A percentile compares a stretch with the other conserved stretches of the same genome.
phyloP scores from a whole-genome alignment of 208 protist genomes.

The Trichomonas tenax region DNA sequence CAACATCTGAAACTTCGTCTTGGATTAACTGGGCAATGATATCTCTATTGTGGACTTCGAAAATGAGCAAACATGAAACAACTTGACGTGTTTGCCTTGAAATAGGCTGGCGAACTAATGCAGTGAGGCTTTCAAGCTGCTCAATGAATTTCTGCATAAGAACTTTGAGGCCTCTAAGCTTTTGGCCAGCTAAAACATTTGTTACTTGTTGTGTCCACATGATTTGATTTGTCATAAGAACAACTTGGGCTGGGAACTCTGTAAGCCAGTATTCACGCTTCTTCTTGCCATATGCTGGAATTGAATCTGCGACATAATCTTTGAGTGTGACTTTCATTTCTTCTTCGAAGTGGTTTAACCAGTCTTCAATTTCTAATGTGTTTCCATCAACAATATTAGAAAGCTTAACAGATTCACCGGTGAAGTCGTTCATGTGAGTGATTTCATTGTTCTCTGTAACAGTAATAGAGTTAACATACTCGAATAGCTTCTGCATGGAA shows the following conservation, averaged over 20 bases:
- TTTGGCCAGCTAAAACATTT: conserved; percentile 49
- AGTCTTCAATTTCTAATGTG: conserved; percentile 77
- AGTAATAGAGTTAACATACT: neutral
- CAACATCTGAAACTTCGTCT: conserved; percentile 62
- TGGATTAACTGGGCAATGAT: conserved; percentile 70
- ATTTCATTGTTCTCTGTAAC: conserved; percentile 56
- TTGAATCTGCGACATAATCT: neutral
- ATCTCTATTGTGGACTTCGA: conserved; percentile 62
- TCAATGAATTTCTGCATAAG: conserved; percentile 41
- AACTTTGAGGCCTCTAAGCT: neutral
- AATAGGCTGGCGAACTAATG: neutral
- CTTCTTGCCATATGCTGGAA: conserved; percentile 31
- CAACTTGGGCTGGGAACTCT: conserved; percentile 70
- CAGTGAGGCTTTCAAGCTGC: neutral
- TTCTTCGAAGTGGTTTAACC: conserved; percentile 77
- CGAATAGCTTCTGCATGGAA: conserved; percentile 7
- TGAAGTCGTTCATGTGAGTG: conserved; percentile 73
- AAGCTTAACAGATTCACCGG: conserved; percentile 78
- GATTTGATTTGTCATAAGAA: conserved; percentile 73
- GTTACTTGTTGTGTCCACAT: conserved; percentile 71
- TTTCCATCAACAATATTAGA: conserved; percentile 65
- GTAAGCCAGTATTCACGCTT: conserved; percentile 68
- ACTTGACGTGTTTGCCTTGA: neutral
- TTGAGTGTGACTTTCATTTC: conserved; percentile 27
- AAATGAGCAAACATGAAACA: conserved; percentile 30